Base-by-base conservation (phyloP, 1,139 yeast species). In the Groenewaldozyma auringiensis region DNA sequence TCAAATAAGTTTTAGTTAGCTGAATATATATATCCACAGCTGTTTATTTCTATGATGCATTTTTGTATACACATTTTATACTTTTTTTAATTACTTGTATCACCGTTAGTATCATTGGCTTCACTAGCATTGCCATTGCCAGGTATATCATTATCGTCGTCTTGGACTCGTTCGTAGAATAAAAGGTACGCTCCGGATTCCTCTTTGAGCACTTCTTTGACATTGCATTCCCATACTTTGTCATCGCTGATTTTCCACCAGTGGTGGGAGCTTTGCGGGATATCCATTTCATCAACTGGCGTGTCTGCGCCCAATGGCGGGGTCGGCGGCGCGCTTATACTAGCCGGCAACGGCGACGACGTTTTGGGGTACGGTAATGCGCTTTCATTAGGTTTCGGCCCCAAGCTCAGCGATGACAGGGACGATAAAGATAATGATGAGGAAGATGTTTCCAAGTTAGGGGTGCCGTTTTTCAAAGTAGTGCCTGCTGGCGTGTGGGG, bases 231-330 rank as follows among this genome's bases (percentile, higher is more conserved):
- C 42, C 76, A 67, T 2, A 83, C 77, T 36, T 69, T 70, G 2
- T 86, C 72, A 63, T 89, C 97, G 52, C 94, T 85, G 25, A 88
- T 78, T 55, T 85, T 74, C 97, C 97, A 89, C 69, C 78, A 89
- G 16, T 75, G 71, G 47, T 52, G 48, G 39, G 42, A 31, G 29
- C 29, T 25, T 8, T 6, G 29, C 6, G 29, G 29, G 11, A 25
- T 25, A 6, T 25, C 29, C 11, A 25, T 11, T 11, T 25, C 29
- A 8, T 25, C 29, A 25, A 25, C 29, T 25, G 29, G 11, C 9
- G 9, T 25, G 11, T 25, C 29, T 9, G 8, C 14, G 22, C 39
- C 39, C 25, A 27, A 31, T 2, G 29, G 36, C 17, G 29, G 38
- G 16, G 42, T 43, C 34, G 31, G 35, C 44, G 16, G 47, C n/a